Percentiles rank a stretch among this genome's conserved stretches.
Conservation (phyloP, 768 basidiomycete genomes). For the Pulveroboletus ravenelii region DNA sequence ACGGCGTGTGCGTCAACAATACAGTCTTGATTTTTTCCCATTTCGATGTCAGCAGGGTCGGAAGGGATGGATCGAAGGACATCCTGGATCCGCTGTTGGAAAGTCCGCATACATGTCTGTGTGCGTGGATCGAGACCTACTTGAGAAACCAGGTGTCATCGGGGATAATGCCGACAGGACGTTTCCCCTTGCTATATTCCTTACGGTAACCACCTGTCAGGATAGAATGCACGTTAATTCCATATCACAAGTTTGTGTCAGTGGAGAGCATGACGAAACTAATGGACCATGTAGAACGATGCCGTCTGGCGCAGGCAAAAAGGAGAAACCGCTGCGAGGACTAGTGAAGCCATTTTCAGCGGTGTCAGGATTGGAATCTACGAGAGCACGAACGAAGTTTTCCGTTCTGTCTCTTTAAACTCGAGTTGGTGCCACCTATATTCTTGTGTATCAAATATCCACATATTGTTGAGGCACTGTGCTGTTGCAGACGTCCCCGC, state of each 20-base stretch:
- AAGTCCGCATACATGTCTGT: not conserved
- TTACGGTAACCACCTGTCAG: slow-evolving; percentile 84
- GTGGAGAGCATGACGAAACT: not conserved
- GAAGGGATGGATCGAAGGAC: too few species aligned
- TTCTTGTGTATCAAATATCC: slow-evolving; percentile 82
- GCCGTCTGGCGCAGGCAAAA: slow-evolving; percentile 73
- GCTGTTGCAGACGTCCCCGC: slow-evolving; percentile 39
- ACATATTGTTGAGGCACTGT: slow-evolving; percentile 76
- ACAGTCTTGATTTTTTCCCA: slow-evolving; percentile 86
- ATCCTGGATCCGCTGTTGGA: slow-evolving; percentile 23
- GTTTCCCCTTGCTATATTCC: slow-evolving; percentile 81
- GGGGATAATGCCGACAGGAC: slow-evolving; percentile 79
- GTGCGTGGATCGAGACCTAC: slow-evolving; percentile 33
- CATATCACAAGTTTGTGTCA: not conserved
- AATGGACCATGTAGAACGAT: slow-evolving; percentile 68
- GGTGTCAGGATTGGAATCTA: too few species aligned
- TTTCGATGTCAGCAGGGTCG: slow-evolving; percentile 48
- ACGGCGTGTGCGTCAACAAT: slow-evolving; percentile 50
- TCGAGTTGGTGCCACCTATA: slow-evolving; percentile 82
- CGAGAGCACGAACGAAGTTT: slow-evolving; percentile 56
- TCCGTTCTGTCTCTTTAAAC: slow-evolving; percentile 62
- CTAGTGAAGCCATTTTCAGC: slow-evolving; percentile 31
- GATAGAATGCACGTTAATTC: not conserved
- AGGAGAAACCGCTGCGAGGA: slow-evolving; percentile 79
- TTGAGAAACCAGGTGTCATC: slow-evolving; percentile 88